These are phyloP conservation scores for Chytriomyces confervae DNA, from an alignment of 192 early-diverging fungal species.

Conservation along the genomic window DNA sequence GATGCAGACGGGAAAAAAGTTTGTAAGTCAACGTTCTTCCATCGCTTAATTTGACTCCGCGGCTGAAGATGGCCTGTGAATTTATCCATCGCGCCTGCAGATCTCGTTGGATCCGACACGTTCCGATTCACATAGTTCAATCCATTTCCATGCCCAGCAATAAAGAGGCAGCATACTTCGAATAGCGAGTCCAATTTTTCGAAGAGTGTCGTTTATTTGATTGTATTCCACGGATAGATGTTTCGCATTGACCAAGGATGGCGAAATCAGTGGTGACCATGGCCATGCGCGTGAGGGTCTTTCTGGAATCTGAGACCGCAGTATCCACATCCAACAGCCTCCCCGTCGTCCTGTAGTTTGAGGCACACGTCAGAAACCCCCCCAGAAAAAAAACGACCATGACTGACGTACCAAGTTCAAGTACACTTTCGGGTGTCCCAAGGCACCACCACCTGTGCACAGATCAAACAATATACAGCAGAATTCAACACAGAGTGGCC, in stretches of 20 bases:
- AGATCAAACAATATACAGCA: background rate
- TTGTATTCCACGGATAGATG: too few species aligned
- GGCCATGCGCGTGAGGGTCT: conserved; percentile 31
- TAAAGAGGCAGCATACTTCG: too few species aligned
- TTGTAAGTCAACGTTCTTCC: conserved; percentile 11
- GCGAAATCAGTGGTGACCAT: conserved; percentile 24
- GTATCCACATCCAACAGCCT: conserved; percentile 36
- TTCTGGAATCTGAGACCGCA: conserved; percentile 37
- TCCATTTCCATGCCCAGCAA: background rate
- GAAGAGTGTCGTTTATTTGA: too few species aligned
- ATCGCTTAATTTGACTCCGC: background rate
- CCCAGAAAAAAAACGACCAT: background rate
- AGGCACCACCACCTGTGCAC: conserved; percentile 74
- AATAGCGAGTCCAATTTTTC: too few species aligned
- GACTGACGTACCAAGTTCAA: conserved; percentile 78
- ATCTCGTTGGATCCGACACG: conserved; percentile 36
- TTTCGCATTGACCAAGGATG: too few species aligned
- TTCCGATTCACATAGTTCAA: conserved; percentile 29
- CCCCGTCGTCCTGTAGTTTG: conserved; percentile 25
- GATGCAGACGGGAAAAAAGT: conserved; percentile 34
- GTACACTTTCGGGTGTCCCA: conserved; percentile 94
- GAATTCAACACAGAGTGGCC: background rate
- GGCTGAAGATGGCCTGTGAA: background rate
- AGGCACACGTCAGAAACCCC: background rate
- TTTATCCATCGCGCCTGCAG: background rate